Percentiles rank a stretch among this genome's conserved stretches.
These are phyloP conservation scores for Yamadazyma atlantica DNA, from an alignment of 1,139 yeast species.

Conservation along the genomic window DNA sequence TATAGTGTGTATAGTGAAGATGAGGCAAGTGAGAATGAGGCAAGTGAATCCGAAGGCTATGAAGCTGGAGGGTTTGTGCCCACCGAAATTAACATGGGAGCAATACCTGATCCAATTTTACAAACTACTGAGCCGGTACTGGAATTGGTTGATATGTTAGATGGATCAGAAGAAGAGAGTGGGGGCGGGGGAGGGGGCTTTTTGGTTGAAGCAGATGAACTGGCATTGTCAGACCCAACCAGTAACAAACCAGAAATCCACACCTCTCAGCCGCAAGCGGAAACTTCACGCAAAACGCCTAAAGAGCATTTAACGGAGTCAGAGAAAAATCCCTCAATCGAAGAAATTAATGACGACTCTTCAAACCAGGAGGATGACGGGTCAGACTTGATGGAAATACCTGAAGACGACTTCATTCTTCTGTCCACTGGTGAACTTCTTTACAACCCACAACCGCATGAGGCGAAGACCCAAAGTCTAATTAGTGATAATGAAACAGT, in stretches of 20 bases:
- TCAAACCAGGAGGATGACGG: too few relatives aligned
- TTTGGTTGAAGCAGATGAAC: background rate
- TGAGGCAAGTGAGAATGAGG: too few relatives aligned
- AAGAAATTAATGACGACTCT: too few relatives aligned
- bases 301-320: too few relatives aligned
- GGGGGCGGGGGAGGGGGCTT: constrained; percentile 4
- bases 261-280: too few relatives aligned
- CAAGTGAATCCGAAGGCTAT: constrained; percentile 6
- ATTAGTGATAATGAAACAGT: constrained; percentile 3
- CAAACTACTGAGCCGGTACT: constrained; percentile 8
- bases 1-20: constrained; percentile 14
- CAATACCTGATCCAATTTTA: background rate
- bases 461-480: background rate
- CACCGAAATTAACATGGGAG: constrained; percentile 2
- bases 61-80: constrained; percentile 18
- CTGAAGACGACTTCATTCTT: constrained; percentile 16
- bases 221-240: background rate
- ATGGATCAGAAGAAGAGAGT: background rate
- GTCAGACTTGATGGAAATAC: constrained; percentile 12
- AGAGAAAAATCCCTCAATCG: too few relatives aligned
- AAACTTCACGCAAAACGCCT: background rate
- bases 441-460: background rate
- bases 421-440: constrained; percentile 15
- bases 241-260: too few relatives aligned
- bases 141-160: background rate